A percentile compares a stretch with the other conserved stretches of the same genome.
Conservation (phyloP, 208 protist species). For the Trichomonas vaginalis region DNA sequence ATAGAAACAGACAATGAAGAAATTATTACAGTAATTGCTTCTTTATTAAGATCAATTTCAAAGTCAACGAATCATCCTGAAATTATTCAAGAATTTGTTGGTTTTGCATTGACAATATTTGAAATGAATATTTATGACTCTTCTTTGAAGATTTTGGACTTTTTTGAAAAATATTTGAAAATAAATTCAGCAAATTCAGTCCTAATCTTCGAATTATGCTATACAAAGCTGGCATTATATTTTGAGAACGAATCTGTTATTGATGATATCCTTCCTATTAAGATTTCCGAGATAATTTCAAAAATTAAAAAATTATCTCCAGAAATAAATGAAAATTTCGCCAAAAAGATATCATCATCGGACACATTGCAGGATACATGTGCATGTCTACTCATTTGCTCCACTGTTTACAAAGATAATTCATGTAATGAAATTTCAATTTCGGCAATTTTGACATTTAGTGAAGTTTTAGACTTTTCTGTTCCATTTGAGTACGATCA, state of each 20-base stretch:
- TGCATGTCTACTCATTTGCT: not conserved
- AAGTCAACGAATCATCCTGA: too few relatives aligned
- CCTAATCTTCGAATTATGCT: not conserved
- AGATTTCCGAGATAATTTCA: not conserved
- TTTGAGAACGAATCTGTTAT: not conserved
- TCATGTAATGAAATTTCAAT: not conserved
- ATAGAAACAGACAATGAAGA: too few relatives aligned
- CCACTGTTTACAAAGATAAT: not conserved
- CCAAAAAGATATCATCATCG: not conserved
- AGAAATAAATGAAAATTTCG: not conserved
- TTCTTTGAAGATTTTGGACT: too few relatives aligned
- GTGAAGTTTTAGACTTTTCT: not conserved
- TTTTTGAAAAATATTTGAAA: too few relatives aligned
- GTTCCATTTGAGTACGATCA: not conserved
- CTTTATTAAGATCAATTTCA: too few relatives aligned
- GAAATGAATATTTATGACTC: too few relatives aligned
- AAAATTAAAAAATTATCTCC: not conserved
- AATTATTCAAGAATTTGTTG: too few relatives aligned
- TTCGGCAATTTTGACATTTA: not conserved
- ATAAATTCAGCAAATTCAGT: too few relatives aligned
- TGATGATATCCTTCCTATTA: not conserved
- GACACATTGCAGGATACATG: not conserved
- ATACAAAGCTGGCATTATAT: not conserved
- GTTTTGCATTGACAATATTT: too few relatives aligned
- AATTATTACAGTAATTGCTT: too few relatives aligned